phyloP scores from a whole-genome alignment of 352 stramenopile species.

The Globisporangium lucens region DNA sequence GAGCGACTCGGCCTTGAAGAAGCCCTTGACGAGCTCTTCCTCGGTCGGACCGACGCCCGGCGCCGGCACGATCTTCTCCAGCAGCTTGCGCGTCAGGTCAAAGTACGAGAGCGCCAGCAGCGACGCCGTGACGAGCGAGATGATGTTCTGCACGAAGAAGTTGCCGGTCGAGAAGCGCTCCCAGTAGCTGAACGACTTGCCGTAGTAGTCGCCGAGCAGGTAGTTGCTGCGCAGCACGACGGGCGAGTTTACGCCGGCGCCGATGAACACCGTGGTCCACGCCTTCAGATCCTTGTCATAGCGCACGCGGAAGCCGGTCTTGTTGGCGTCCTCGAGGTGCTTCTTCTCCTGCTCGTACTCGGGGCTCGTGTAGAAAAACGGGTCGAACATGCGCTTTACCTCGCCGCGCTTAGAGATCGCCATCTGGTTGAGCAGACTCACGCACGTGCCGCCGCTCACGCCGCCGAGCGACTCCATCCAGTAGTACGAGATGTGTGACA shows the following conservation, averaged over 20 bases:
- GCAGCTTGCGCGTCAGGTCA: slow-evolving; percentile 42
- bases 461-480: slow-evolving; percentile 26
- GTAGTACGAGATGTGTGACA: slow-evolving; percentile 29
- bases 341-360: slow-evolving; percentile 23
- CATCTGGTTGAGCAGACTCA: slow-evolving; percentile 32
- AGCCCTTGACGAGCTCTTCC: slow-evolving; percentile 61
- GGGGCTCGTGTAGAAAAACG: slow-evolving; percentile 36
- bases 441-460: slow-evolving; percentile 47
- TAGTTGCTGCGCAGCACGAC: slow-evolving; percentile 66
- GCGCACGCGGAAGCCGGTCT: slow-evolving; percentile 27
- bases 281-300: slow-evolving; percentile 52
- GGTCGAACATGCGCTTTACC: slow-evolving; percentile 24
- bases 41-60: slow-evolving; percentile 68
- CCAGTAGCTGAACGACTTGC: slow-evolving; percentile 41
- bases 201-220: slow-evolving; percentile 50
- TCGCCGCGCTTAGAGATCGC: slow-evolving; percentile 13
- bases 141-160: slow-evolving; percentile 25
- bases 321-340: slow-evolving; percentile 18
- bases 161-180: slow-evolving; percentile 38
- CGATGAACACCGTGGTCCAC: slow-evolving; percentile 58
- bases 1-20: slow-evolving; percentile 47
- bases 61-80: slow-evolving; percentile 55
- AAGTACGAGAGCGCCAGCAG: slow-evolving; percentile 37
- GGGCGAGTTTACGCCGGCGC: slow-evolving; percentile 65
- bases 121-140: slow-evolving; percentile 26